These are phyloP conservation scores for Leccinum olivaceopallidum DNA, from an alignment of 768 basidiomycete species.

Conservation along the genomic window DNA sequence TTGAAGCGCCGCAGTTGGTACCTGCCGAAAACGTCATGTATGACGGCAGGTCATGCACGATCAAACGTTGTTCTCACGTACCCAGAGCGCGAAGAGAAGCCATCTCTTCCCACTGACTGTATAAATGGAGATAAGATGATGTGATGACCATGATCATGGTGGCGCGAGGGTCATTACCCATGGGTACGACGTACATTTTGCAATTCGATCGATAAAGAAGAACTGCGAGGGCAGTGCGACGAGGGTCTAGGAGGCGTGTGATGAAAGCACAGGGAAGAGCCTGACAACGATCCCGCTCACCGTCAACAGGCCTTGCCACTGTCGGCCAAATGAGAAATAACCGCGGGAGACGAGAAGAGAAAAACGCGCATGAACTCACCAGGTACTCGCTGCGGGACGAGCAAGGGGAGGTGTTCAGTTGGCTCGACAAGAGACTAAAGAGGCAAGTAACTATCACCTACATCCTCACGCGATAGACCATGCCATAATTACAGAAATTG, in stretches of 20 bases:
- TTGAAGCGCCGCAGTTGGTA: slow-evolving; percentile 18
- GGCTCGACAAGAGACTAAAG: neutral
- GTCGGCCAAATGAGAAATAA: neutral
- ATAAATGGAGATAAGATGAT: neutral
- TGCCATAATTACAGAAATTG: slow-evolving; percentile 15
- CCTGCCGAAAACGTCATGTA: slow-evolving; percentile 11
- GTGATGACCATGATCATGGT: neutral
- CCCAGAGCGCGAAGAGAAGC: slow-evolving; percentile 17
- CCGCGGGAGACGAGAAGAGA: neutral
- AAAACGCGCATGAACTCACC: slow-evolving; percentile 7
- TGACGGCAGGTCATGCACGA: neutral
- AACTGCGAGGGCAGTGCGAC: slow-evolving; percentile 21
- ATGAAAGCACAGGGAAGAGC: neutral
- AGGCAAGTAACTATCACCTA: slow-evolving; percentile 5
- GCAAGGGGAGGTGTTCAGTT: neutral
- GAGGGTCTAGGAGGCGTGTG: neutral
- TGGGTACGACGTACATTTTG: slow-evolving; percentile 17
- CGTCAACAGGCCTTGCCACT: slow-evolving; percentile 25
- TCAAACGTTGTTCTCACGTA: slow-evolving; percentile 7
- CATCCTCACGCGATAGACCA: slow-evolving; percentile 10
- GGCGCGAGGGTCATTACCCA: neutral
- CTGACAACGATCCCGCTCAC: slow-evolving; percentile 6
- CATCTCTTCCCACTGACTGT: slow-evolving; percentile 19
- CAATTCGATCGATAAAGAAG: slow-evolving; percentile 21
- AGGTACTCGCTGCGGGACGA: slow-evolving; percentile 12